Evolutionary conservation across 768 basidiomycete species (phyloP), one percentile per base, ranked within the genome.

Genomic region (Exsudoporus frostii): DNA sequence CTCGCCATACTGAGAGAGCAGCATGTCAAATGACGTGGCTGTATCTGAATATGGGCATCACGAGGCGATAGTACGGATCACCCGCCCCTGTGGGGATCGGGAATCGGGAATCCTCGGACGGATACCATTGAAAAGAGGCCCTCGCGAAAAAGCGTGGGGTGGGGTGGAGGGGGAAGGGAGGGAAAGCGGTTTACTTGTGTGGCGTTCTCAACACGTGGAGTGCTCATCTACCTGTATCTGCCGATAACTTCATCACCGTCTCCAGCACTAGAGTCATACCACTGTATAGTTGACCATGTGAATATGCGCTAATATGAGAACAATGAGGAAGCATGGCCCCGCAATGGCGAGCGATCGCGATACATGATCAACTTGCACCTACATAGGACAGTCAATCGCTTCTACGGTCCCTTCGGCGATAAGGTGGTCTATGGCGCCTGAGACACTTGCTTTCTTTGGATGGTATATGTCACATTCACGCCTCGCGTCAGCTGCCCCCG

Each of bases 251-350:
- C 37, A 57, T 57, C 15, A 30, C 27, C 44, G 48, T 42, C 44
- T n/a, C 39, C 24, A 24, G 17, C 22, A 27, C 29, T 7, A 30
- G 37, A 44, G 41, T 47, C 45, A 59, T 49, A 32, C 52, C 40
- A 45, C n/a, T n/a, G n/a, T 27, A 8, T 37, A 11, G 54, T 38
- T 4, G 5, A 7, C 37, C 45, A 58, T 20, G 34, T 53, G 36
- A 37, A n/a, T n/a, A 33, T 24, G 33, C 27, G 38, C 30, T 46
- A 19, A 58, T 61, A 36, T n/a, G 43, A 50, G 49, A 48, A 63
- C 51, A 60, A 63, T 51, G 57, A 24, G 38, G 61, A 62, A 62
- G 61, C 48, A 20, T 51, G 27, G 27, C 57, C 59, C 48, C 59
- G 22, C 53, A 46, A 14, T 24, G n/a, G 20, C 33, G 38, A 58